Evolutionary conservation across 1,284 basidiomycete genomes (phyloP).

Genomic region (Mycena citricolor): DNA sequence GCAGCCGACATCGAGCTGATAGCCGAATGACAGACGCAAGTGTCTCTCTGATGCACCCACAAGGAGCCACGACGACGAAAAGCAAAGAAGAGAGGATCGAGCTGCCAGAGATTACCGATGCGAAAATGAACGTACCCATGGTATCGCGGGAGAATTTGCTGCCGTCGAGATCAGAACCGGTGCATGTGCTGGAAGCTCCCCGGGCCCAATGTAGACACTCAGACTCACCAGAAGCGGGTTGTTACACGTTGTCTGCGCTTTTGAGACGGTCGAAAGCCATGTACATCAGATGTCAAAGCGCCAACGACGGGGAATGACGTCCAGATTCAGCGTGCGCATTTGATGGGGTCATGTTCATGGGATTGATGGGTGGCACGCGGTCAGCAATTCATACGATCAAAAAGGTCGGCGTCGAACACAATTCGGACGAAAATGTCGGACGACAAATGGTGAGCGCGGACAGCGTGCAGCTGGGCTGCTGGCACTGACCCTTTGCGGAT

Average conservation of each 20-base stretch:
- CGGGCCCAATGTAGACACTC: too few species aligned
- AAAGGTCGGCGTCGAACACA: neutral
- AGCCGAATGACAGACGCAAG: too few species aligned
- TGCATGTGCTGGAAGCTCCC: too few species aligned
- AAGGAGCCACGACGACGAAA: too few species aligned
- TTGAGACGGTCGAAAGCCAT: neutral
- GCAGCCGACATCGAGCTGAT: too few species aligned
- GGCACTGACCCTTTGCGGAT: conserved; percentile 68
- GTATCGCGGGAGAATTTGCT: conserved; percentile 74
- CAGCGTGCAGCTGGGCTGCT: neutral
- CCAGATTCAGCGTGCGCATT: neutral
- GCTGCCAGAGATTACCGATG: too few species aligned
- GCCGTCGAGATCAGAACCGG: conserved; percentile 49
- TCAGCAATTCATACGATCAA: neutral
- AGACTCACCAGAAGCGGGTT: conserved; percentile 72
- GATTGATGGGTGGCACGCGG: too few species aligned
- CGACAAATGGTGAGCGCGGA: conserved; percentile 1
- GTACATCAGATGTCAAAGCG: too few species aligned
- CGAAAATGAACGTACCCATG: too few species aligned
- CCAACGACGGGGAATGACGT: neutral
- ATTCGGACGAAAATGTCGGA: neutral
- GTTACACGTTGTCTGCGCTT: conserved; percentile 63
- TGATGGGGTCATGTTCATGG: too few species aligned
- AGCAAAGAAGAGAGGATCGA: too few species aligned
- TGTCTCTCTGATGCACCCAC: too few species aligned